Conservation (phyloP, 768 basidiomycete genomes). For the Mycena crocata region DNA sequence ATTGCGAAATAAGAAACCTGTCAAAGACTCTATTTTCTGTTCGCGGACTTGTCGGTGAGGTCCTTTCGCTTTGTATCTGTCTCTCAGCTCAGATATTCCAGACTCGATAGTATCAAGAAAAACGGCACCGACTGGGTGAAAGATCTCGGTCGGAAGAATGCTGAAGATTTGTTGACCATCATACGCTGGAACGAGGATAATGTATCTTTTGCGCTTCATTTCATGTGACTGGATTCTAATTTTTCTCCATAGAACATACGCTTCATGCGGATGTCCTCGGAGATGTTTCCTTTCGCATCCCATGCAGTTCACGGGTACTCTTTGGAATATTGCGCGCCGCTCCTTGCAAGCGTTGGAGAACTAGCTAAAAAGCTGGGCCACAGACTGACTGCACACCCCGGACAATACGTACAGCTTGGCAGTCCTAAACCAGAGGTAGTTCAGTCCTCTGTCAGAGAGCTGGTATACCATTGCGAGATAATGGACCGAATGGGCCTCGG, state of each 20-base stretch:
- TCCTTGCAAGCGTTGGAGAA: conserved; percentile 68
- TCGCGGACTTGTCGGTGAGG: conserved; percentile 72
- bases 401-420: conserved; percentile 87
- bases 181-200: conserved; percentile 95
- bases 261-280: conserved; percentile 91
- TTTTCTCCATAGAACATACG: conserved; percentile 66
- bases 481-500: conserved; percentile 86
- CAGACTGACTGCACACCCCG: conserved; percentile 88
- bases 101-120: conserved; percentile 83
- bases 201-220: conserved; percentile 47
- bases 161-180: conserved; percentile 74
- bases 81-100: conserved; percentile 36
- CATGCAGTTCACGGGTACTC: conserved; percentile 86
- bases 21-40: conserved; percentile 77
- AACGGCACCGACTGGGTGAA: conserved; percentile 87
- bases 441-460: conserved; percentile 79
- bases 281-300: conserved; percentile 94
- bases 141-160: conserved; percentile 81
- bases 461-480: conserved; percentile 90
- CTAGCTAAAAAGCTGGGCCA: conserved; percentile 80
- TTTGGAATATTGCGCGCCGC: conserved; percentile 74
- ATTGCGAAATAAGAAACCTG: conserved; percentile 76
- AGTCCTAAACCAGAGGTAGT: conserved; percentile 83
- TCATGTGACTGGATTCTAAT: not conserved
- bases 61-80: not conserved